Evolutionary conservation across 306 rosid species (phyloP).

Genomic region (Cicer judaicum): DNA sequence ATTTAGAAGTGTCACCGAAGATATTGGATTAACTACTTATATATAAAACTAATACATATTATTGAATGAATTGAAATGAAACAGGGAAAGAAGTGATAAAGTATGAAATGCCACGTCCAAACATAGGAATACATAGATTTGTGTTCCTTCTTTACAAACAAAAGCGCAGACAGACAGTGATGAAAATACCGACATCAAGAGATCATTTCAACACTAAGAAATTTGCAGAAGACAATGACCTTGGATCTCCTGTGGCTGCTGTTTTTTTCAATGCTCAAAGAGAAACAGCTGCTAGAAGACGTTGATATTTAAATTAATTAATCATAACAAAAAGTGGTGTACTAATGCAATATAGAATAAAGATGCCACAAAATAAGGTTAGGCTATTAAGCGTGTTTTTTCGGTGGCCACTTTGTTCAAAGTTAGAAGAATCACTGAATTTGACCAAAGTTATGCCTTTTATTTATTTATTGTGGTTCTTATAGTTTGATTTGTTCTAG

Average conservation of each 20-base stretch:
- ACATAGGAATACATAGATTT: slow-evolving; percentile 89
- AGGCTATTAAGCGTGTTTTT: not conserved
- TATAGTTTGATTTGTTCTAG: no score
- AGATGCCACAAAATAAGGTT: not conserved
- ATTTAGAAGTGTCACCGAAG: no score
- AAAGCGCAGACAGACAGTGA: slow-evolving; percentile 60
- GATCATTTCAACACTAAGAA: slow-evolving; percentile 63
- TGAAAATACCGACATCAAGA: slow-evolving; percentile 55
- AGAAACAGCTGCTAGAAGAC: slow-evolving; percentile 81
- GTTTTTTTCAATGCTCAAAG: slow-evolving; percentile 93
- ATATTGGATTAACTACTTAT: no score
- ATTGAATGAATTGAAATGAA: not conserved
- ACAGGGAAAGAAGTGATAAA: slow-evolving; percentile 73
- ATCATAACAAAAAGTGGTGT: not conserved
- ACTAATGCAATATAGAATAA: not conserved
- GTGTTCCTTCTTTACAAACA: slow-evolving; percentile 84
- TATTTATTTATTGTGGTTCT: not conserved
- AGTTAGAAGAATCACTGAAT: not conserved
- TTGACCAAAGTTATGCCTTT: no score
- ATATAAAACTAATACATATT: no score
- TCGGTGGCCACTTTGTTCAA: not conserved
- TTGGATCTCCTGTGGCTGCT: slow-evolving; percentile 85
- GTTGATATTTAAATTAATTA: slow-evolving; percentile 45
- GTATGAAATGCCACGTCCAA: slow-evolving; percentile 81
- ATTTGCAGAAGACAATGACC: slow-evolving; percentile 69